Conservation (phyloP, 2,329 filamentous ascomycete species). For the Ophiostoma ips region DNA sequence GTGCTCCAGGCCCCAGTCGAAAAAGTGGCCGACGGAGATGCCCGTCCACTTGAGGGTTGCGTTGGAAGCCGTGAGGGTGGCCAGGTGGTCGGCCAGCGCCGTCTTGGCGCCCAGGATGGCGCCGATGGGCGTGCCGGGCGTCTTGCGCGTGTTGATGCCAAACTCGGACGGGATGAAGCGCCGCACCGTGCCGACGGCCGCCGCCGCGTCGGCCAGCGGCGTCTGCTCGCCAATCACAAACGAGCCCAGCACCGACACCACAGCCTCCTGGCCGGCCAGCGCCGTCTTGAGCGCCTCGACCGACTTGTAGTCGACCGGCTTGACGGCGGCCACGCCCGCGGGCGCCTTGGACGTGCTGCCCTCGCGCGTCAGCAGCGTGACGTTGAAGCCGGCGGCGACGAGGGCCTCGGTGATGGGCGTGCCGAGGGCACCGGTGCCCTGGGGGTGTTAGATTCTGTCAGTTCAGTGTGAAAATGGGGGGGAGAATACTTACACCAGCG, state of each 20-base stretch:
- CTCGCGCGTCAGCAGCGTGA: slow-evolving; percentile 36
- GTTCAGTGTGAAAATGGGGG: background rate
- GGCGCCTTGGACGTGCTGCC: slow-evolving; percentile 25
- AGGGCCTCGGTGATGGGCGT: slow-evolving; percentile 19
- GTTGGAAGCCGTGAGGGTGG: slow-evolving; percentile 5
- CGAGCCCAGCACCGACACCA: slow-evolving; percentile 34
- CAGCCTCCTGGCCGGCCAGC: slow-evolving; percentile 36
- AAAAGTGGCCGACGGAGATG: slow-evolving; percentile 19
- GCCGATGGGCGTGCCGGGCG: slow-evolving; percentile 10
- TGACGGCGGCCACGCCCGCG: slow-evolving; percentile 24
- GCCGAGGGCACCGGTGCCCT: slow-evolving; percentile 24
- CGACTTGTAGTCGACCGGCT: slow-evolving; percentile 30
- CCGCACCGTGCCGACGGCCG: slow-evolving; percentile 14
- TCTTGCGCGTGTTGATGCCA: slow-evolving; percentile 15
- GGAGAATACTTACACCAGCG: slow-evolving; percentile 21
- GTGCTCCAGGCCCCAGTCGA: slow-evolving; percentile 29
- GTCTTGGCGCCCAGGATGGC: slow-evolving; percentile 25
- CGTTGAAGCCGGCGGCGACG: slow-evolving; percentile 27
- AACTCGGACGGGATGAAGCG: slow-evolving; percentile 19
- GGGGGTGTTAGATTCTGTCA: background rate
- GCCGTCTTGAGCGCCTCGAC: slow-evolving; percentile 26
- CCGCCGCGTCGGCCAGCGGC: slow-evolving; percentile 14
- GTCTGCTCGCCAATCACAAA: slow-evolving; percentile 22
- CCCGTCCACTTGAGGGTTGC: slow-evolving; percentile 18
- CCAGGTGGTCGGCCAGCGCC: slow-evolving; percentile 23